phyloP scores from a whole-genome alignment of 441 rosid species.

The Pelargonium hybrid region DNA sequence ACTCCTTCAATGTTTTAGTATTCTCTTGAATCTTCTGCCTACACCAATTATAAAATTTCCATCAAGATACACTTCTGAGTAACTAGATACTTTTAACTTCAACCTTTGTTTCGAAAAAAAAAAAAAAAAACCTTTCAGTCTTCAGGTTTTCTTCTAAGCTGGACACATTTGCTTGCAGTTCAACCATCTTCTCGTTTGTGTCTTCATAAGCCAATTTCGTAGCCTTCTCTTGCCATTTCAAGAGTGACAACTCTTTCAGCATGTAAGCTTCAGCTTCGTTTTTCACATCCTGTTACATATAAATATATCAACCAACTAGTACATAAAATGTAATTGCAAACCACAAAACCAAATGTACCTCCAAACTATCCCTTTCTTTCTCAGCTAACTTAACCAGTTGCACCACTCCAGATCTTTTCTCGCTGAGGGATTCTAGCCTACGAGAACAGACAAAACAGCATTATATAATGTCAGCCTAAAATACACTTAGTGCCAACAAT shows the following conservation, averaged over 20 bases:
- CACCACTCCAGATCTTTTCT: constrained; percentile 86
- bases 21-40: constrained; percentile 74
- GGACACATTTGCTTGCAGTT: constrained; percentile 42
- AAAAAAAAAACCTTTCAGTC: constrained; percentile 38
- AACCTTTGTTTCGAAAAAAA: not conserved
- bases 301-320: constrained; percentile 17
- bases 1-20: constrained; percentile 52
- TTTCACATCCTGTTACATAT: constrained; percentile 57
- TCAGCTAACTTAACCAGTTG: constrained; percentile 97
- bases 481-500: too few species aligned
- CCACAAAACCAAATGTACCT: constrained; percentile 41
- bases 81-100: constrained; percentile 2
- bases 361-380: constrained; percentile 87
- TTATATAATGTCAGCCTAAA: too few species aligned
- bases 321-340: constrained; percentile 7
- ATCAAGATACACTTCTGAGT: not conserved
- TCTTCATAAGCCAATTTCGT: constrained; percentile 69
- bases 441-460: not conserved
- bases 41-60: constrained; percentile 16
- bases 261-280: constrained; percentile 91
- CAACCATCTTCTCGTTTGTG: constrained; percentile 42
- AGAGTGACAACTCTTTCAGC: constrained; percentile 71
- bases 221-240: constrained; percentile 96
- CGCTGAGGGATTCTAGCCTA: constrained; percentile 81
- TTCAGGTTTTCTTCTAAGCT: constrained; percentile 60